phyloP scores from a whole-genome alignment of 2,329 filamentous ascomycete genomes.

The Fusarium brevicatenulatum region DNA sequence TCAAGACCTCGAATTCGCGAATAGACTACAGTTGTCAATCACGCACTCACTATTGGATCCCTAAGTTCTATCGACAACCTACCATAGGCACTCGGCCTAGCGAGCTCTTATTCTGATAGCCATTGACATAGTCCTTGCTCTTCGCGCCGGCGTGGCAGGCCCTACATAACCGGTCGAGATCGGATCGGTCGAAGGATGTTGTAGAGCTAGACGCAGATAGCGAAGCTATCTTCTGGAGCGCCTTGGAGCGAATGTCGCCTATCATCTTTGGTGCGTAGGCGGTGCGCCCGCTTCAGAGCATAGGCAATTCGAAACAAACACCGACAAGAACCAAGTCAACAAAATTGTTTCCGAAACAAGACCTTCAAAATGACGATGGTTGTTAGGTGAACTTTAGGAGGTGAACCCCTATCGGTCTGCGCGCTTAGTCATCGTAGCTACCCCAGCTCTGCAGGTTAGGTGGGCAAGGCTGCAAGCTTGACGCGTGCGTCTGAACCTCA shows the following conservation, averaged over 20 bases:
- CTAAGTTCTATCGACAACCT: conserved; percentile 33
- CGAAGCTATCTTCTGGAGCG: conserved; percentile 72
- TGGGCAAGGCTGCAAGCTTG: conserved; percentile 63
- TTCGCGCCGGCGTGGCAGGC: conserved; percentile 63
- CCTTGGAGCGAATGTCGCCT: conserved; percentile 68
- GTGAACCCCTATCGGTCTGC: conserved; percentile 29
- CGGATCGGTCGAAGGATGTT: conserved; percentile 68
- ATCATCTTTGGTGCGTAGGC: conserved; percentile 52
- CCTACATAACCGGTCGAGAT: conserved; percentile 70
- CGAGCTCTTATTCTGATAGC: conserved; percentile 55
- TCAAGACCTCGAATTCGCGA: conserved; percentile 89
- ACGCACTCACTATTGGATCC: not conserved
- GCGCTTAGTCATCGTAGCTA: conserved; percentile 57
- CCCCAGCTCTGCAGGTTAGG: conserved; percentile 41
- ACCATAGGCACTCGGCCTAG: conserved; percentile 71
- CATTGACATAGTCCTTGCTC: conserved; percentile 59
- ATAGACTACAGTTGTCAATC: conserved; percentile 68
- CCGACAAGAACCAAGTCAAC: conserved; percentile 27
- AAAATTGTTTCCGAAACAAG: conserved; percentile 26
- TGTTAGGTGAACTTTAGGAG: conserved; percentile 37
- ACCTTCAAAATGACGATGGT: conserved; percentile 37
- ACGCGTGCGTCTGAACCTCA: conserved; percentile 53
- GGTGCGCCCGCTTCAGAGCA: not conserved
- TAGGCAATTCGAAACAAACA: conserved; percentile 9
- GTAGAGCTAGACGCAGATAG: conserved; percentile 67